phyloP scores from a whole-genome alignment of 345 rosid species.

The Adansonia digitata region DNA sequence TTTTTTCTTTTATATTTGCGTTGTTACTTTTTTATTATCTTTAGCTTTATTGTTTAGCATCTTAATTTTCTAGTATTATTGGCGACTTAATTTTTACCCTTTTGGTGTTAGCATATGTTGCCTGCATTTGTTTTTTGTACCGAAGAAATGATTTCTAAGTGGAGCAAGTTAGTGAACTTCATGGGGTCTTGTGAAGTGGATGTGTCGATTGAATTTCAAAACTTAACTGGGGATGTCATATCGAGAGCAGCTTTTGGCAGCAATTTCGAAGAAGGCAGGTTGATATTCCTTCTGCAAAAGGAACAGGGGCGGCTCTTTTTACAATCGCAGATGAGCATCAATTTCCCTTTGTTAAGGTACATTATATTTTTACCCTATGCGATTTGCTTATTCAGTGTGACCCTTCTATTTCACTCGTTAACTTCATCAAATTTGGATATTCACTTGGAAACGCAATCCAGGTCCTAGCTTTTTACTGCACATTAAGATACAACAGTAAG shows the following conservation, averaged over 20 bases:
- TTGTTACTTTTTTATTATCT: background rate
- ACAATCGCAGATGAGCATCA: background rate
- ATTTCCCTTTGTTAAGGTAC: conserved; percentile 15
- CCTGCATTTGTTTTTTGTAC: conserved; percentile 22
- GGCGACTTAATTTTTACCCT: background rate
- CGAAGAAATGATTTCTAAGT: conserved; percentile 23
- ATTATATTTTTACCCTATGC: too few species aligned
- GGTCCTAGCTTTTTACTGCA: background rate
- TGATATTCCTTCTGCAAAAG: conserved; percentile 21
- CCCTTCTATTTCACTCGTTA: background rate
- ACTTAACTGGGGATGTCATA: conserved; percentile 24
- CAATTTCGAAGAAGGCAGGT: conserved; percentile 19
- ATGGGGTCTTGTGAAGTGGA: conserved; percentile 20
- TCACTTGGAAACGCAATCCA: background rate
- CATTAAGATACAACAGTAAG: too few species aligned
- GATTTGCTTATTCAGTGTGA: too few species aligned
- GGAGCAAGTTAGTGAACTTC: conserved; percentile 17
- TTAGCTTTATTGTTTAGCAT: background rate
- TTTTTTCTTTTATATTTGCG: background rate
- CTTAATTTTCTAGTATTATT: background rate
- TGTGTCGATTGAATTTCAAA: conserved; percentile 21
- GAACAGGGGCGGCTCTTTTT: conserved; percentile 12
- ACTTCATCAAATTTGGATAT: background rate
- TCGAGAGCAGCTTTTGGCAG: conserved; percentile 31
- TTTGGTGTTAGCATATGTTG: conserved; percentile 17